Evolutionary conservation across 164 flowering plant genomes (phyloP).

Genomic region (Pachysandra terminalis): DNA sequence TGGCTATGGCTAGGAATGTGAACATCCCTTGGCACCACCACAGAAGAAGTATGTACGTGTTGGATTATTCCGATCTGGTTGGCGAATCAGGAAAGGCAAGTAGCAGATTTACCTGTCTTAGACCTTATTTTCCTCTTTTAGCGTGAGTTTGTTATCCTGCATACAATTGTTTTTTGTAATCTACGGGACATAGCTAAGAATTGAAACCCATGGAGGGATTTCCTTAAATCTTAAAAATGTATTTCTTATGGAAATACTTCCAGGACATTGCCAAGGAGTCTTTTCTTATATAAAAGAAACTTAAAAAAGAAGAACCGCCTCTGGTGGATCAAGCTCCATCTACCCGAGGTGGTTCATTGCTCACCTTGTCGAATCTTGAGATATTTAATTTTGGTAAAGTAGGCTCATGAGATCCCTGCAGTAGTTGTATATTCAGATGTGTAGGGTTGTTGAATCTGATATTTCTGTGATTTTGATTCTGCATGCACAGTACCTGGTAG

Average conservation of each 20-base stretch:
- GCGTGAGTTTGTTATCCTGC: neutral
- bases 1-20: constrained; percentile 61
- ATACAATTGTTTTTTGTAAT: no score
- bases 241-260: neutral
- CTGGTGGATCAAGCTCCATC: neutral
- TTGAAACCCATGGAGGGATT: no score
- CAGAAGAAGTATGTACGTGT: constrained; percentile 80
- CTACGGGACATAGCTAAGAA: no score
- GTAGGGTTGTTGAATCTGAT: no score
- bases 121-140: no score
- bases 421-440: neutral
- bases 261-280: no score
- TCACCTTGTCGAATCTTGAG: neutral
- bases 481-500: constrained; percentile 62
- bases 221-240: no score
- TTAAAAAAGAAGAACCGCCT: neutral
- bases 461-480: neutral
- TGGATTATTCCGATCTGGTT: constrained; percentile 71
- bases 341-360: neutral
- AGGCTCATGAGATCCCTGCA: neutral
- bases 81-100: constrained; percentile 88
- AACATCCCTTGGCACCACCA: constrained; percentile 63
- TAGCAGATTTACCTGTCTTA: constrained; percentile 4
- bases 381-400: no score
- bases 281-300: no score